These are phyloP conservation scores for Anacardium occidentale DNA, from an alignment of 345 rosid genomes.

Conservation along the genomic window DNA sequence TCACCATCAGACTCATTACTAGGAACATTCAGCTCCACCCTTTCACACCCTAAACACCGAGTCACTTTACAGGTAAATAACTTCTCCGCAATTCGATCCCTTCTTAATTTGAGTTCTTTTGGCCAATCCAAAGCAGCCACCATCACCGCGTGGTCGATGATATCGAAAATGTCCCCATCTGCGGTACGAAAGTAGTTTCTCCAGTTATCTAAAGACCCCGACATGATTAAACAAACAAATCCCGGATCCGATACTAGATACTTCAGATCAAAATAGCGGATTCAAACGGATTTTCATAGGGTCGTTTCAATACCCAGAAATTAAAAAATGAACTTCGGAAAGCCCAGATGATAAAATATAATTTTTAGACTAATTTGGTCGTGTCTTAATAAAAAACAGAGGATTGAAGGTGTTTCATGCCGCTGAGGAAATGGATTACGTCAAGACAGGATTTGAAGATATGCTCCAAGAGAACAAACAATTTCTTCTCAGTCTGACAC, in stretches of 20 bases:
- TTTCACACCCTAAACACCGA: slow-evolving; percentile 68
- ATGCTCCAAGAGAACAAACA: slow-evolving; percentile 1
- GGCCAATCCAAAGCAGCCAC: slow-evolving; percentile 90
- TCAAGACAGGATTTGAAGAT: slow-evolving; percentile 16
- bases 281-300: background rate
- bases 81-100: slow-evolving; percentile 81
- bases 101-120: slow-evolving; percentile 52
- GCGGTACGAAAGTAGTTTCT: slow-evolving; percentile 68
- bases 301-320: slow-evolving; percentile 10
- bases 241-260: slow-evolving; percentile 13
- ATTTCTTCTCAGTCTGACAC: background rate
- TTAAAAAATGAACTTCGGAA: background rate
- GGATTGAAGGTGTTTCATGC: background rate
- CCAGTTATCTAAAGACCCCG: slow-evolving; percentile 59
- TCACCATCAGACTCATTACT: slow-evolving; percentile 23
- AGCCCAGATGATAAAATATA: background rate
- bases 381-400: background rate
- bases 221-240: background rate
- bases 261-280: slow-evolving; percentile 19
- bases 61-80: slow-evolving; percentile 53
- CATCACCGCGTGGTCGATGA: slow-evolving; percentile 74
- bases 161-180: slow-evolving; percentile 64
- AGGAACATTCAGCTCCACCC: slow-evolving; percentile 53
- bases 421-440: slow-evolving; percentile 11
- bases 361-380: background rate